Conservation (phyloP, 345 rosid genomes). For the Pelargonium nanum region DNA sequence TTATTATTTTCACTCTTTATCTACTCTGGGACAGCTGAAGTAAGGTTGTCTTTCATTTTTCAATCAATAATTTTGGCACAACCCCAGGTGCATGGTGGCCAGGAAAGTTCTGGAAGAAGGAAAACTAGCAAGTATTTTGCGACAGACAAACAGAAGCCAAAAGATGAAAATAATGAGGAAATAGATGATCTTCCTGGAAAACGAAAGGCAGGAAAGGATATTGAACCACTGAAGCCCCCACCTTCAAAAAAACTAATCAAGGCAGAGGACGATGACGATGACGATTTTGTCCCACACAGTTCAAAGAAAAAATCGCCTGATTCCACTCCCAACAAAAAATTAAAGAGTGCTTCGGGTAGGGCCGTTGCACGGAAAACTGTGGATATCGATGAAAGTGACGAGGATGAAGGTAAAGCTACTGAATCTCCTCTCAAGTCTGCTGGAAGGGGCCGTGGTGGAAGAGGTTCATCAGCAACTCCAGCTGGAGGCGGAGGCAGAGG, state of each 20-base stretch:
- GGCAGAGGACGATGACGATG: constrained; percentile 39
- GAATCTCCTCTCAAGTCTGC: constrained; percentile 50
- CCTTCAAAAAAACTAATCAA: constrained; percentile 41
- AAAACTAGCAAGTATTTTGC: constrained; percentile 96
- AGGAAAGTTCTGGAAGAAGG: constrained; percentile 48
- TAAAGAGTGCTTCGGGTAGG: constrained; percentile 63
- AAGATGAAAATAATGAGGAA: constrained; percentile 49
- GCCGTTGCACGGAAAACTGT: constrained; percentile 48
- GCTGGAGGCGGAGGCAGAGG: constrained; percentile 89
- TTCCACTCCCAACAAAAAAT: constrained; percentile 61
- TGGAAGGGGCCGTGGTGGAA: constrained; percentile 83
- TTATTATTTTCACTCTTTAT: background rate
- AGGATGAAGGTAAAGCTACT: constrained; percentile 40
- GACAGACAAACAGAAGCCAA: constrained; percentile 45
- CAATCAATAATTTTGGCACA: background rate
- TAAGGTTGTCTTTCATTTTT: too few species aligned
- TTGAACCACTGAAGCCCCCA: constrained; percentile 31
- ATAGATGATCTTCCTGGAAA: constrained; percentile 44
- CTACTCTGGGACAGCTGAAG: background rate
- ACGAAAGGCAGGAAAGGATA: constrained; percentile 44
- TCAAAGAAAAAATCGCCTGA: constrained; percentile 35
- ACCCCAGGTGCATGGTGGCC: constrained; percentile 33
- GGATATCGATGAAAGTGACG: constrained; percentile 41
- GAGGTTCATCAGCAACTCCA: constrained; percentile 48
- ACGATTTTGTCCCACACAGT: constrained; percentile 48